Base-by-base conservation (phyloP, 768 basidiomycete species). In the Lactarius pseudohatsudake region DNA sequence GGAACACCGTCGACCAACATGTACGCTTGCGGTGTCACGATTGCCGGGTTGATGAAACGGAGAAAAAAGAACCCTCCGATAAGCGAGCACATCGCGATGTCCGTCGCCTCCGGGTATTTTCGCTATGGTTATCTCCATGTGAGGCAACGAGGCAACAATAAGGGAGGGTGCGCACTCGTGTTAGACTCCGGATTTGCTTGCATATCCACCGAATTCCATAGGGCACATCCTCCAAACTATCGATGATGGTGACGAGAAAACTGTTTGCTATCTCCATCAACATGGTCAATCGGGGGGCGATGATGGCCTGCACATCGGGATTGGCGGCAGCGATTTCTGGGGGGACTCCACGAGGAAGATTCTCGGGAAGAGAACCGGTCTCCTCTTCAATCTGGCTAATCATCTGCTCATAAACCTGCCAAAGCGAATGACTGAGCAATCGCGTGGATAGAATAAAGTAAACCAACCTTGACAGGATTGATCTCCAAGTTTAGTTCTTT, bases 1-100 rank as follows among this genome's bases (percentile, higher is more conserved):
- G 97, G 97, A 16, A 96, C 92, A 59, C 92, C 93, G 75, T 98
- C 96, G 34, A 99, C 97, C 58, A 99, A 85, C 97, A 99, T 99
- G 77, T 98, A 99, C 36, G 97, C 97, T 75, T 99, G 97, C 0
- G 97, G 97, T 0, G 97, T 99, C 68, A 99, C 97, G 64, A 99
- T 94, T 2, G 97, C 97, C 2, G 97, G 97, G 73, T 99, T 99
- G 80, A 99, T 98, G 80, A 99, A 99, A 22, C 97, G 92, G 68
- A 99, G 87, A 85, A 99, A 99, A 86, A 99, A 99, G 81, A 99
- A 99, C 11, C 97, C 97, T 58, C 97, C 97, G 69, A 99, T 99
- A 61, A 99, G 86, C 8, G 96, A 98, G 75, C 96, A 98, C 64
- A 99, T 96, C 57, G 96, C 95, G 72, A 95, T 96, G 80, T 98